These are phyloP conservation scores for Chlorociboria aeruginascens DNA, from an alignment of 495 filamentous ascomycete genomes.

Conservation along the genomic window DNA sequence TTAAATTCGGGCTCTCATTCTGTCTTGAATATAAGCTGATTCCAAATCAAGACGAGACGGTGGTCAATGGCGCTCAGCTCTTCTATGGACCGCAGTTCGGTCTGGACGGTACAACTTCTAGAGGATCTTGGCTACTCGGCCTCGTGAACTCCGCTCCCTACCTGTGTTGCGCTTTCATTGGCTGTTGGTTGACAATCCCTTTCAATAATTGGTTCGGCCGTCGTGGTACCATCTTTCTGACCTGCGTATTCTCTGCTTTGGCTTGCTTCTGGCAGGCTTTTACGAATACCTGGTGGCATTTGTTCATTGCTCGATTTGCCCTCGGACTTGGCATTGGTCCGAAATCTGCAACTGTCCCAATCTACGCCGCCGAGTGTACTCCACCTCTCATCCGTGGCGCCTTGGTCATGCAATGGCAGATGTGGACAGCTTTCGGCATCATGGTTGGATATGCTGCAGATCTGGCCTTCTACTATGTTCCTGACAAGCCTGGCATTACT, in stretches of 20 bases:
- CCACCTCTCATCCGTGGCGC: constrained; percentile 66
- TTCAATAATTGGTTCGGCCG: constrained; percentile 55
- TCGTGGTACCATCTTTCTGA: constrained; percentile 72
- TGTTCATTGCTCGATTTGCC: constrained; percentile 60
- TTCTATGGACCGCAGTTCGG: constrained; percentile 14
- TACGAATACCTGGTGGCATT: constrained; percentile 56
- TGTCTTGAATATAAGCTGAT: neutral
- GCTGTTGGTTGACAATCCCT: constrained; percentile 62
- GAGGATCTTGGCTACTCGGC: constrained; percentile 47
- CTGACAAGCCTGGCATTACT: constrained; percentile 37
- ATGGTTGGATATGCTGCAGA: constrained; percentile 65
- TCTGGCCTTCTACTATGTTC: constrained; percentile 57
- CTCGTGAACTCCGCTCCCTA: constrained; percentile 47
- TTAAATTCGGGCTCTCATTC: neutral
- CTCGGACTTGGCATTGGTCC: constrained; percentile 71
- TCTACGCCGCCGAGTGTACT: constrained; percentile 68
- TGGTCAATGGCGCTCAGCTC: constrained; percentile 12
- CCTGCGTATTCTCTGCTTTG: constrained; percentile 51
- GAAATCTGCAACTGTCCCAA: constrained; percentile 66
- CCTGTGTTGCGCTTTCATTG: constrained; percentile 25
- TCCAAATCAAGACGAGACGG: constrained; percentile 12
- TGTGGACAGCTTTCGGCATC: constrained; percentile 53
- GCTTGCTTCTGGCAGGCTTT: constrained; percentile 72
- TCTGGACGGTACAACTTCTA: constrained; percentile 12
- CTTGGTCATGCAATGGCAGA: constrained; percentile 75